Conservation (phyloP, 2,329 filamentous ascomycete species). For the Tetracladium maxilliforme region DNA sequence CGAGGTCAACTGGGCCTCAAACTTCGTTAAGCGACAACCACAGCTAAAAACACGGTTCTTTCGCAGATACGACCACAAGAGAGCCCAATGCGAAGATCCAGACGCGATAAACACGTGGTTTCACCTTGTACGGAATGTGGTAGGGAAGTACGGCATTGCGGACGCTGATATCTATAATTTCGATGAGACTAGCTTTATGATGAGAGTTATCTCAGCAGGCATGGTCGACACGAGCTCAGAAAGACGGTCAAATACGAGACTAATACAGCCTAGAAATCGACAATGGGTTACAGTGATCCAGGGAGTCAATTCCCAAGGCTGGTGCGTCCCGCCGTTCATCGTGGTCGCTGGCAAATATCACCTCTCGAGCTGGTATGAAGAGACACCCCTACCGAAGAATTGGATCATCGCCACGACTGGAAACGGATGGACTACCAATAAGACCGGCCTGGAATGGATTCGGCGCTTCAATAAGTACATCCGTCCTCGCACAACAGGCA, state of each 20-base stretch:
- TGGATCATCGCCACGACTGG: too few species aligned
- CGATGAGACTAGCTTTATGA: conserved; percentile 6
- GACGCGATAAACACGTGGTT: conserved; percentile 4
- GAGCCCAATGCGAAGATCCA: conserved; percentile 5
- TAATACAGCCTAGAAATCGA: conserved; percentile 8
- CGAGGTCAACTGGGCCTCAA: conserved; percentile 3
- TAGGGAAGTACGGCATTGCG: conserved; percentile 5
- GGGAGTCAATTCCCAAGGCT: conserved; percentile 7
- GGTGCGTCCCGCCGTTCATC: conserved; percentile 7
- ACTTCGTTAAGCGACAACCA: conserved; percentile 3
- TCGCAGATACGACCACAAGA: conserved; percentile 4
- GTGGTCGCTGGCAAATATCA: too few species aligned
- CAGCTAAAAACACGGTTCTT: conserved; percentile 3
- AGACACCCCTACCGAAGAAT: too few species aligned
- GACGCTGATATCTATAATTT: conserved; percentile 6
- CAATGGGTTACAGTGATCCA: conserved; percentile 10
- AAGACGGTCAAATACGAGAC: too few species aligned
- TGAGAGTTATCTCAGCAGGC: conserved; percentile 1
- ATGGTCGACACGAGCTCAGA: too few species aligned
- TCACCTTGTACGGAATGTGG: conserved; percentile 4
- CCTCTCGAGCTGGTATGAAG: too few species aligned
- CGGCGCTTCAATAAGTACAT: conserved; percentile 4
- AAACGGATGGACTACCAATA: conserved; percentile 3
- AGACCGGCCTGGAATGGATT: conserved; percentile 2
- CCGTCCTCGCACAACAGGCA: conserved; percentile 1